Conservation (phyloP, 2,329 filamentous ascomycete genomes). For the Alternaria dauci region DNA sequence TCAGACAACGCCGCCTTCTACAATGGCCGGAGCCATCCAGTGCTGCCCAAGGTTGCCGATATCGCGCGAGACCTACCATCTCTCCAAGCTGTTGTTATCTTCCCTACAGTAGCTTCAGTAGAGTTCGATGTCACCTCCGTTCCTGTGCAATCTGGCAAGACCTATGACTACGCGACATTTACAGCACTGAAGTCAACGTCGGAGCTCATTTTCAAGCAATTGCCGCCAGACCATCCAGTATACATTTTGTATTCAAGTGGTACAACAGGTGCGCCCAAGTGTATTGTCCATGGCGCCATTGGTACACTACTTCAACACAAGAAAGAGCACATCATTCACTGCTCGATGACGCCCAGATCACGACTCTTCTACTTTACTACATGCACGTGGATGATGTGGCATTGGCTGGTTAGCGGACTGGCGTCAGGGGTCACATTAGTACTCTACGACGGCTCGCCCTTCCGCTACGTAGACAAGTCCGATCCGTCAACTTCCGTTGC, state of each 20-base stretch:
- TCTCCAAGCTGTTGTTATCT: conserved; percentile 75
- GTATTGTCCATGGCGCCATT: conserved; percentile 89
- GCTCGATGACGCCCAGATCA: conserved; percentile 76
- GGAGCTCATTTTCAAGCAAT: conserved; percentile 70
- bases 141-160: conserved; percentile 45
- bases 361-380: conserved; percentile 94
- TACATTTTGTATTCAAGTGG: conserved; percentile 95
- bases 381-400: conserved; percentile 99
- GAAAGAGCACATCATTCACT: conserved; percentile 91
- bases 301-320: conserved; percentile 96
- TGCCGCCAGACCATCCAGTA: conserved; percentile 85
- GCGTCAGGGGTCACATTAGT: conserved; percentile 84
- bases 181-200: conserved; percentile 50
- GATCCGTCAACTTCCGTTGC: conserved; percentile 63
- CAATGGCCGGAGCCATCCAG: conserved; percentile 89
- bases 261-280: conserved; percentile 87
- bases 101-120: conserved; percentile 67
- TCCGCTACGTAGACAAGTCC: conserved; percentile 59
- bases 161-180: conserved; percentile 50
- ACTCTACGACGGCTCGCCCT: conserved; percentile 92
- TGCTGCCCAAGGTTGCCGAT: conserved; percentile 78
- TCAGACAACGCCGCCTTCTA: conserved; percentile 89
- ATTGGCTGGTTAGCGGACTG: conserved; percentile 90
- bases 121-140: conserved; percentile 53
- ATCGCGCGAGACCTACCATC: conserved; percentile 73